phyloP scores from a whole-genome alignment of 139 green algal species.

The Auxenochlorella pyrenoidosa region DNA sequence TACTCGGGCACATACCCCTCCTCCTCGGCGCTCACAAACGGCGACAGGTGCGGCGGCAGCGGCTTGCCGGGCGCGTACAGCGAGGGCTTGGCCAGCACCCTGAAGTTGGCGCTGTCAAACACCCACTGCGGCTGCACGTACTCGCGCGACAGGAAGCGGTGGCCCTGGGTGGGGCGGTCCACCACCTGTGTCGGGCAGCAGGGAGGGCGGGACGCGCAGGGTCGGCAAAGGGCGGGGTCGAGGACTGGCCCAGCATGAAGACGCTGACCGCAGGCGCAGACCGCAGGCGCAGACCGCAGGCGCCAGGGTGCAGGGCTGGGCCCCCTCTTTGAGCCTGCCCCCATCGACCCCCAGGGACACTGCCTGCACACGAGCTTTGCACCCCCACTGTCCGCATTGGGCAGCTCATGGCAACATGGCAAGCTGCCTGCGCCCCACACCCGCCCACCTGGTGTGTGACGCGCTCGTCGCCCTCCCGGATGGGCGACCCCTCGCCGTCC shows the following conservation, averaged over 20 bases:
- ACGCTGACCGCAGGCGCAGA: not conserved
- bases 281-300: no score
- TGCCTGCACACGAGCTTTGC: no score
- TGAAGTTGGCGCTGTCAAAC: constrained; percentile 93
- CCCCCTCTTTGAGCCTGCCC: no score
- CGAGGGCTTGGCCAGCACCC: constrained; percentile 73
- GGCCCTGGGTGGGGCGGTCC: constrained; percentile 73
- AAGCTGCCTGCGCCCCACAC: not conserved
- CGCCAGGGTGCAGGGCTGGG: no score
- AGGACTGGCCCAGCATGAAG: not conserved
- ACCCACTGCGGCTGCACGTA: constrained; percentile 99
- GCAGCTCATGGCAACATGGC: no score
- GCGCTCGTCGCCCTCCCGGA: constrained; percentile 67
- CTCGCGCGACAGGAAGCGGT: constrained; percentile 75
- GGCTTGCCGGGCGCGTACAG: constrained; percentile 85
- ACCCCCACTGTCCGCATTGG: no score
- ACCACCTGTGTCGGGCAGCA: constrained; percentile 56
- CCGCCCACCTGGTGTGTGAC: constrained; percentile 93
- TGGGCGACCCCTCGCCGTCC: constrained; percentile 91
- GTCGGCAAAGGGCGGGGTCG: not conserved
- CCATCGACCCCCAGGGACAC: no score
- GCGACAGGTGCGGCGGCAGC: constrained; percentile 95
- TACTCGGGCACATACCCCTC: constrained; percentile 98
- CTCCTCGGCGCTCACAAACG: constrained; percentile 93
- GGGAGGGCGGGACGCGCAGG: not conserved